Evolutionary conservation across 2,329 filamentous ascomycete species (phyloP), one percentile per base, ranked within the genome.

Genomic region (Aureobasidium sp.): DNA sequence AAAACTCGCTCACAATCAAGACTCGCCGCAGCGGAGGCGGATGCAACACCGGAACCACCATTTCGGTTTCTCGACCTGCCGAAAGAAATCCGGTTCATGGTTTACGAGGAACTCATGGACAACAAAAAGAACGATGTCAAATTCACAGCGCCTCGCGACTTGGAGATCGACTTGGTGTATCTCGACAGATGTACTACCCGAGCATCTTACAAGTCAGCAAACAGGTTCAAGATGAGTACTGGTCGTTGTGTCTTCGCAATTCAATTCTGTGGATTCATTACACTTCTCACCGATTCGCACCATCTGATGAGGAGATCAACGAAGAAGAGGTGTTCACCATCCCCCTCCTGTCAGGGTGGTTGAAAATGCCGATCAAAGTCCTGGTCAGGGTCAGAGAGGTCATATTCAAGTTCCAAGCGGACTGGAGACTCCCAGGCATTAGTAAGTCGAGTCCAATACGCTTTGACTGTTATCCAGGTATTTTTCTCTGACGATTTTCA

Each of bases 41-140:
- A 29, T 20, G 38, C 55, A 47, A 6, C 7, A 2, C 18, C 54
- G 23, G 16, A 47, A 25, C 63, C 66, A 20, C 50, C 55, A 29
- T 67, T 61, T 20, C 43, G 58, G 3, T 61, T 61, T 9, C 31
- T 50, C 15, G 58, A 61, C 25, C 23, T 61, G 8, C 58, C 58
- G 15, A 42, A 40, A 50, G 58, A 61, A 38, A 29, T 50, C 10
- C 43, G 58, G 3, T 40, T 50, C 4, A 61, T 61, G 43, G 29
- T 61, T 10, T 50, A 40, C 29, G 58, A 61, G 16, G 33, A 61
- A 16, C 45, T 61, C 16, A 51, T 51, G 58, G 31, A 61, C 45
- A 61, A 60, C 31, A 9, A 40, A n/a, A 40, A 40, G 23, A 40
- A 51, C 18, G 4, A 20, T 11, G 8, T 61, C 23, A 50, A 27